phyloP scores from a whole-genome alignment of 23 red algal species.

The Chondrus crispus region DNA sequence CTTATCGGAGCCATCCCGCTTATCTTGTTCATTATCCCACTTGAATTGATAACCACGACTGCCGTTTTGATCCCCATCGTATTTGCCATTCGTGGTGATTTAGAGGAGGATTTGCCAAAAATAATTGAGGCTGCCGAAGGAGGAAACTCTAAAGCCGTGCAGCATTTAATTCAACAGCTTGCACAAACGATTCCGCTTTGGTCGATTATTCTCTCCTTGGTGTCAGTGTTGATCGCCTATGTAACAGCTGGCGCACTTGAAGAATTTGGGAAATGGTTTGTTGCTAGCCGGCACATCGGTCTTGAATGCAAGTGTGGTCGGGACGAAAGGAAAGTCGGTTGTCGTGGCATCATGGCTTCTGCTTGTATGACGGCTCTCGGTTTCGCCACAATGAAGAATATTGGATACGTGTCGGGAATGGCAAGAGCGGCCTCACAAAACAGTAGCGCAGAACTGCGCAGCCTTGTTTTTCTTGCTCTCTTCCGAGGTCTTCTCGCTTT shows the following conservation, averaged over 20 bases:
- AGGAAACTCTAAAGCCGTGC: background rate
- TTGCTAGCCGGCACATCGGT: conserved; percentile 13
- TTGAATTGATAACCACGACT: background rate
- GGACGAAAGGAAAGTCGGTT: background rate
- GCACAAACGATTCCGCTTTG: conserved; percentile 26
- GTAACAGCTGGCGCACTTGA: conserved; percentile 34
- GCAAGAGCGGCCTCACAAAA: background rate
- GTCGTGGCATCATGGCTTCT: conserved; percentile 56
- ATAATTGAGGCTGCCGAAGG: background rate
- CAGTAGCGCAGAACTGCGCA: background rate
- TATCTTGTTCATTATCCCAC: background rate
- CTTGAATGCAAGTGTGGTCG: background rate
- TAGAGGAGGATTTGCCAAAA: background rate
- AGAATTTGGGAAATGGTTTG: conserved; percentile 39
- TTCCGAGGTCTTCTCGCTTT: conserved; percentile 45
- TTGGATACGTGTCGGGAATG: background rate
- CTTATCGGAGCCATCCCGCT: conserved; percentile 12
- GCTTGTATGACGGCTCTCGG: conserved; percentile 57
- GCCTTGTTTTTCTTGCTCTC: background rate
- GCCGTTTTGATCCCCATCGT: background rate
- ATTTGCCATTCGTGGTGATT: background rate
- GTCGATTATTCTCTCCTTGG: background rate
- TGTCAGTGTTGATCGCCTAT: conserved; percentile 18
- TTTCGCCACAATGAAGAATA: conserved; percentile 62
- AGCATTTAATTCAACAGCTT: background rate